Percentiles rank a stretch among this genome's conserved stretches.
Conservation (phyloP, 2,329 filamentous ascomycete genomes). For the Penicillium sp. region DNA sequence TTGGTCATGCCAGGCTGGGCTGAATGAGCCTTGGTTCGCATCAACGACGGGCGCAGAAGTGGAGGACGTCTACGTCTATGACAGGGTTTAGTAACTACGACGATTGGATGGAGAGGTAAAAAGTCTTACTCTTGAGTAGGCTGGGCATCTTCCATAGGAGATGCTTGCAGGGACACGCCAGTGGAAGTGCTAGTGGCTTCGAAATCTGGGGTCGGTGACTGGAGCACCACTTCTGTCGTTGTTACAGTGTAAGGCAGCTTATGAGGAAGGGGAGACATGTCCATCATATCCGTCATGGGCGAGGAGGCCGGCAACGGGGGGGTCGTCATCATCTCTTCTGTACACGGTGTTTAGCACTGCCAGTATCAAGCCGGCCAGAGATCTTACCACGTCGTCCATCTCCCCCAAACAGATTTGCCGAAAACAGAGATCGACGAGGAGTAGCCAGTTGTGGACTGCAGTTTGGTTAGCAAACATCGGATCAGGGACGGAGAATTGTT, state of each 20-base stretch:
- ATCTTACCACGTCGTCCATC: slow-evolving; percentile 56
- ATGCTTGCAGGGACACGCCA: slow-evolving; percentile 37
- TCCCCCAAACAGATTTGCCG: slow-evolving; percentile 62
- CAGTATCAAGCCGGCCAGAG: slow-evolving; percentile 1
- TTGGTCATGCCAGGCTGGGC: slow-evolving; percentile 62
- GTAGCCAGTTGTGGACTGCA: slow-evolving; percentile 75
- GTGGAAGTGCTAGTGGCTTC: slow-evolving; percentile 38
- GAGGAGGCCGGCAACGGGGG: slow-evolving; percentile 83
- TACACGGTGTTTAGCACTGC: slow-evolving; percentile 29
- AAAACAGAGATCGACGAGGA: slow-evolving; percentile 80
- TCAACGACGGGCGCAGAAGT: slow-evolving; percentile 69
- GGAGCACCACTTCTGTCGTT: slow-evolving; percentile 58
- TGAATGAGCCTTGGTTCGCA: slow-evolving; percentile 70
- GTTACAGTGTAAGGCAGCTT: slow-evolving; percentile 65
- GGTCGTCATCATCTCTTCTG: slow-evolving; percentile 71
- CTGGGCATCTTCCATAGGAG: slow-evolving; percentile 32
- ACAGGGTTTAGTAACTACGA: background rate
- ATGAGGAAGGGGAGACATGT: slow-evolving; percentile 88
- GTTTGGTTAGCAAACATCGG: slow-evolving; percentile 15
- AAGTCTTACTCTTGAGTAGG: slow-evolving; percentile 34
- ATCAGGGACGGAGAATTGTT: background rate
- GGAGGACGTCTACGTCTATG: slow-evolving; percentile 63
- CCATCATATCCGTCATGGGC: slow-evolving; percentile 76
- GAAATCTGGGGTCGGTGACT: slow-evolving; percentile 65
- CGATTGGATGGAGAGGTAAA: slow-evolving; percentile 7